Evolutionary conservation across 495 filamentous ascomycete genomes (phyloP), one percentile per base, ranked within the genome.

Genomic region (Aspergillus sparsus): DNA sequence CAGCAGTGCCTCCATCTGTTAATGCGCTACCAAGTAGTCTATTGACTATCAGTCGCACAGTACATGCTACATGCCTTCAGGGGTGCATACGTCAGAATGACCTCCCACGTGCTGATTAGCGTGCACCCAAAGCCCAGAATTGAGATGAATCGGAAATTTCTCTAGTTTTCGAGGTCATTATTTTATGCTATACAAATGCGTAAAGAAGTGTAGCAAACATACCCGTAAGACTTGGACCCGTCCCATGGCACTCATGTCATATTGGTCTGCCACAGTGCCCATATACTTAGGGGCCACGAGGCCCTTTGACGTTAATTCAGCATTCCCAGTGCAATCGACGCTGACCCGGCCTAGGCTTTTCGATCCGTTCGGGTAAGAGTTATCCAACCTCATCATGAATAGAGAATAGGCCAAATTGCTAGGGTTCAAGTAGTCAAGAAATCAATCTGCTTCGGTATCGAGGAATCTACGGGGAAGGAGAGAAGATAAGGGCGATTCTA

Each of bases 1-100:
- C 83, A 9, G 77, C 82, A 51, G 81, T 80, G 8, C 84, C 83
- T 46, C 82, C 82, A 71, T 85, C 79, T 33, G 73, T 75, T 49
- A 87, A 67, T 6, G 77, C 79, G 46, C 71, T 70, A 10, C 69
- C 67, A 31, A 83, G 47, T 54, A 79, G 56, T 41, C 74, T 79
- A 36, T 56, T 32, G 37, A 39, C 16, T 31, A 44, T 68, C 51
- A 67, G 55, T 39, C 39, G 57, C 15, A 33, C 15, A 46, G 16
- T 50, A 16, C 44, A 15, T 36, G 37, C 49, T 27, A 62, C 31
- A 49, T 35, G 33, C 33, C 5, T 15, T 27, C 21, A 46, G n/a
- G 33, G 36, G 21, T 7, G 62, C 77, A 18, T 56, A 81, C 77
- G 77, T 74, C 47, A 81, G 65, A 36, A 79, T 72, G 18, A 77